These are phyloP conservation scores for Rutidosis leptorrhynchoides DNA, from an alignment of 129 eudicot species.

Conservation along the genomic window DNA sequence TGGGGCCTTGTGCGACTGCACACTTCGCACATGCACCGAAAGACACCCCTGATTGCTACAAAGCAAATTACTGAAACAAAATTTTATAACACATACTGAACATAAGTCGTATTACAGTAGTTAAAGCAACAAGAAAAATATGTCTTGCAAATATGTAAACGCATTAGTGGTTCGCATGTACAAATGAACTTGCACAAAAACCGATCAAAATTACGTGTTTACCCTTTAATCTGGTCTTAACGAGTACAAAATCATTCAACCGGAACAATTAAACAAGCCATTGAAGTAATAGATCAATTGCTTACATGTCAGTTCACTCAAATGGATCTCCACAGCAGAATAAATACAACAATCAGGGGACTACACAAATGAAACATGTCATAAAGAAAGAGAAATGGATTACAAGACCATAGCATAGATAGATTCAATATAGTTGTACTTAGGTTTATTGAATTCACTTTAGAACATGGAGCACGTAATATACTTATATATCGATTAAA, in stretches of 20 bases:
- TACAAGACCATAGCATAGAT: constrained; percentile 3
- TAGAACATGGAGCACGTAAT: constrained; percentile 7
- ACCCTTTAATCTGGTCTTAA: neutral
- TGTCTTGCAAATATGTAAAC: too few relatives aligned
- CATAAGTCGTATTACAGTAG: too few relatives aligned
- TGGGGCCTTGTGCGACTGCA: too few relatives aligned
- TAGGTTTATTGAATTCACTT: neutral
- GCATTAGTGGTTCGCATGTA: too few relatives aligned
- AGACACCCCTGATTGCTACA: too few relatives aligned
- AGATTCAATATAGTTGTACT: neutral
- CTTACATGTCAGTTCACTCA: neutral
- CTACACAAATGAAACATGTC: constrained; percentile 1
- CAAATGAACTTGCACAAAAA: too few relatives aligned
- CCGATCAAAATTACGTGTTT: neutral
- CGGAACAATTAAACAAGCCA: neutral
- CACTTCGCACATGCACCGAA: too few relatives aligned
- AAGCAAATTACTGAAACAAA: too few relatives aligned
- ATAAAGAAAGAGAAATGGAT: neutral
- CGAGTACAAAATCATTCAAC: neutral
- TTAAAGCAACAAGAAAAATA: too few relatives aligned
- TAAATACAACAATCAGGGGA: neutral
- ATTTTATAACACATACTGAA: too few relatives aligned
- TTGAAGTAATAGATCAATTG: neutral
- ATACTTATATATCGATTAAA: constrained; percentile 19
- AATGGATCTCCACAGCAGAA: neutral